Evolutionary conservation across 2,329 filamentous ascomycete species (phyloP).

Genomic region (Venturia aucupariae): DNA sequence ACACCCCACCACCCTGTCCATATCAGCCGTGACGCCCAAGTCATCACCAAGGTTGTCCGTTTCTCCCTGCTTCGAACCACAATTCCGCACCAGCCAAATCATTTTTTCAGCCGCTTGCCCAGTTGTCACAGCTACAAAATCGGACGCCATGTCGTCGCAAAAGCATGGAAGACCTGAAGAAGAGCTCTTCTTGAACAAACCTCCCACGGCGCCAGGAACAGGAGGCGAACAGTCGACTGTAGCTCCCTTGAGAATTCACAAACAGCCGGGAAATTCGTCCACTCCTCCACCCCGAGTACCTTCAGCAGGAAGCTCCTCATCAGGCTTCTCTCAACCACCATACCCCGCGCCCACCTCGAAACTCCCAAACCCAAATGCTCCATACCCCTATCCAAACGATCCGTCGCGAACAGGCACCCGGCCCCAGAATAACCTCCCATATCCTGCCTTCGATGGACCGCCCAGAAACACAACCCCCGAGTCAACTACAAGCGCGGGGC

Average conservation of each 20-base stretch:
- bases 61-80: background rate
- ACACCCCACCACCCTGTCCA: conserved; percentile 4
- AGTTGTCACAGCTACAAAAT: background rate
- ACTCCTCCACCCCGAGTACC: conserved; percentile 36
- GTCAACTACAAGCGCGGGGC: conserved; percentile 17
- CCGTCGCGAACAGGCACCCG: conserved; percentile 22
- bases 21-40: background rate
- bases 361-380: conserved; percentile 33
- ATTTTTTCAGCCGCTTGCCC: background rate
- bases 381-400: conserved; percentile 39
- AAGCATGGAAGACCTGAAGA: conserved; percentile 60
- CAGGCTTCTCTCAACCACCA: background rate
- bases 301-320: conserved; percentile 3
- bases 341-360: conserved; percentile 53
- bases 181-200: conserved; percentile 65
- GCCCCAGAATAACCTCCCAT: conserved; percentile 27
- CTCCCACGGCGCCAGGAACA: conserved; percentile 29
- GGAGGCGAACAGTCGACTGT: conserved; percentile 64
- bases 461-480: conserved; percentile 27
- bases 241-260: conserved; percentile 76
- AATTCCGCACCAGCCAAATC: background rate
- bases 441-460: conserved; percentile 28
- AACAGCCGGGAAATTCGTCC: conserved; percentile 46
- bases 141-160: conserved; percentile 11
- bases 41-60: background rate